phyloP scores from a whole-genome alignment of 768 basidiomycete species.

The Suillus sp. region DNA sequence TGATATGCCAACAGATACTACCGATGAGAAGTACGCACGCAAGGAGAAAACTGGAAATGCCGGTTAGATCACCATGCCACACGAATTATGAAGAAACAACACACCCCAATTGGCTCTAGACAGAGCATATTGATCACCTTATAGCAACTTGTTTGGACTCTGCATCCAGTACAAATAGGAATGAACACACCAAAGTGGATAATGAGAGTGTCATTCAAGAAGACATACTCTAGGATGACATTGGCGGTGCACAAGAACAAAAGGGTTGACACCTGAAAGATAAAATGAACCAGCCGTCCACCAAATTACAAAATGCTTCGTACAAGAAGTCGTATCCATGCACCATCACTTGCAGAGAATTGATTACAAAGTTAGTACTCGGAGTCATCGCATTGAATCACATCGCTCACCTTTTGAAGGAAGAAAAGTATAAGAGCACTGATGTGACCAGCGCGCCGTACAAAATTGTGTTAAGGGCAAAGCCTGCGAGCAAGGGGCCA shows the following conservation, averaged over 20 bases:
- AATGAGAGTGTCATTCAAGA: constrained; percentile 29
- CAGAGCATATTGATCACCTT: constrained; percentile 22
- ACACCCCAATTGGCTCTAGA: constrained; percentile 26
- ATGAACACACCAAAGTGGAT: constrained; percentile 25
- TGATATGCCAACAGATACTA: constrained; percentile 7
- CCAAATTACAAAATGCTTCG: neutral
- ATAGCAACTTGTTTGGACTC: neutral
- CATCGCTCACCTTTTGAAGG: constrained; percentile 26
- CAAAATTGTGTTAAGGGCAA: constrained; percentile 37
- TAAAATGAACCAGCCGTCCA: neutral
- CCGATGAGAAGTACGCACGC: constrained; percentile 16
- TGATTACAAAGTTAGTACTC: neutral
- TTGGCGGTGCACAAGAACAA: constrained; percentile 28
- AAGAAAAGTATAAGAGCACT: constrained; percentile 34
- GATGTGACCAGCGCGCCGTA: constrained; percentile 39
- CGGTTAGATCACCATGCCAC: neutral
- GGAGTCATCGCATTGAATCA: neutral
- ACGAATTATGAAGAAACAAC: constrained; percentile 1
- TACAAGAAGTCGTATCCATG: constrained; percentile 29
- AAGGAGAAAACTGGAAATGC: constrained; percentile 31
- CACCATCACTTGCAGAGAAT: constrained; percentile 17
- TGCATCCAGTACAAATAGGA: neutral
- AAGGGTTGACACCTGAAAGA: constrained; percentile 23
- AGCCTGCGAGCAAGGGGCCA: constrained; percentile 39
- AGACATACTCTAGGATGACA: constrained; percentile 27